Percentiles rank a stretch among this genome's conserved stretches.
Conservation (phyloP, 495 filamentous ascomycete genomes). For the Trichoderma gamsii region DNA sequence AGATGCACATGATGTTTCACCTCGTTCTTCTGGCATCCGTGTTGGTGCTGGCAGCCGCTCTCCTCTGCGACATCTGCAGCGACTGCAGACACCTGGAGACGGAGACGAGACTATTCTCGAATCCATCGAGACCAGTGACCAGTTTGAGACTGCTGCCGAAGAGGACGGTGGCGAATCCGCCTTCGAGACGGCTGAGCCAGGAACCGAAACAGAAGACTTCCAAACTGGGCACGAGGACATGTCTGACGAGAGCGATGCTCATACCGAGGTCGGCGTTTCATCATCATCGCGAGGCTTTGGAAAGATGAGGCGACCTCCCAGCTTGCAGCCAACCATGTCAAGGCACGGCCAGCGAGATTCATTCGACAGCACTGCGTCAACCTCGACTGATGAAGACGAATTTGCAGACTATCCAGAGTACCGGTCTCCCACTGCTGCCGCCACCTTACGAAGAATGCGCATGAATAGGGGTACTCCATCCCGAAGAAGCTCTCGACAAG, state of each 20-base stretch:
- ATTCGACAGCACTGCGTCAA: constrained; percentile 83
- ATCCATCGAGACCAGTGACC: constrained; percentile 39
- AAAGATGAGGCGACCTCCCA: constrained; percentile 32
- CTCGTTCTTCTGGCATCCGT: constrained; percentile 17
- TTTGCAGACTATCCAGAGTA: constrained; percentile 36
- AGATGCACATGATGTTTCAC: constrained; percentile 47
- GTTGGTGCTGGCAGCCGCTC: constrained; percentile 4
- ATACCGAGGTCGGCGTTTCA: constrained; percentile 75
- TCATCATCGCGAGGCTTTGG: constrained; percentile 34
- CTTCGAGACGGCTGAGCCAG: constrained; percentile 80
- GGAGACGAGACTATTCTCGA: neutral
- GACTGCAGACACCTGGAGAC: neutral
- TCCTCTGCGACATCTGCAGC: constrained; percentile 24
- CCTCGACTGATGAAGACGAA: constrained; percentile 73
- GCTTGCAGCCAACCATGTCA: constrained; percentile 17
- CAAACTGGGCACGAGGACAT: constrained; percentile 83
- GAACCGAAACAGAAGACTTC: constrained; percentile 88
- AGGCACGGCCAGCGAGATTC: constrained; percentile 46
- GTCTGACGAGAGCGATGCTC: constrained; percentile 70
- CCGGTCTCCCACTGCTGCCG: constrained; percentile 55
- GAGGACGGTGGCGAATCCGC: constrained; percentile 78
- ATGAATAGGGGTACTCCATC: constrained; percentile 54
- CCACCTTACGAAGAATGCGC: constrained; percentile 57
- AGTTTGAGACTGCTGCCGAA: constrained; percentile 65
- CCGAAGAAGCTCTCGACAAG: constrained; percentile 54